A percentile compares a stretch with the other conserved stretches of the same genome.
These are phyloP conservation scores for Talaromyces marneffei DNA, from an alignment of 2,329 filamentous ascomycete genomes.

Conservation along the genomic window DNA sequence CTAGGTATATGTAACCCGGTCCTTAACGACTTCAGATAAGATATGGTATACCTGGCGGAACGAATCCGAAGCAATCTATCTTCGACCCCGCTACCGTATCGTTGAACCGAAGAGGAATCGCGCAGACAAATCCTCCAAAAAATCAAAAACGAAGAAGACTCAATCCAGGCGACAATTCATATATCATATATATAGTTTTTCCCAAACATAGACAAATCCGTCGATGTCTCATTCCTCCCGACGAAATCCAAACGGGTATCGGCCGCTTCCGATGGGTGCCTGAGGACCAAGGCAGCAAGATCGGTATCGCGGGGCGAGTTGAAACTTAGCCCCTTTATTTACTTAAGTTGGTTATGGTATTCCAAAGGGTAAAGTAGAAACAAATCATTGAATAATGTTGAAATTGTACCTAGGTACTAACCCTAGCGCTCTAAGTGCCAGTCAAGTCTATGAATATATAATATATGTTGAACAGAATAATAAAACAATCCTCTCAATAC, in stretches of 20 bases:
- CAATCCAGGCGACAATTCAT: too few species aligned
- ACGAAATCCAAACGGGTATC: conserved; percentile 9
- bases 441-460: background rate
- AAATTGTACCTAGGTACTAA: too few species aligned
- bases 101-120: too few species aligned
- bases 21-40: too few species aligned
- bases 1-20: too few species aligned
- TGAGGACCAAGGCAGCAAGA: background rate
- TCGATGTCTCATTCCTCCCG: background rate
- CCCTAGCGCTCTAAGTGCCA: too few species aligned
- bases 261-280: conserved; percentile 14
- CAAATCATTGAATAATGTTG: background rate
- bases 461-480: background rate
- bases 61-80: too few species aligned
- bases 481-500: background rate
- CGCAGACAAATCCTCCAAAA: background rate
- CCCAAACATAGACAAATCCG: background rate
- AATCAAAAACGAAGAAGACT: background rate
- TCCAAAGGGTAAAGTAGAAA: too few species aligned
- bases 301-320: background rate
- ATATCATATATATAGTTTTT: too few species aligned
- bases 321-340: too few species aligned
- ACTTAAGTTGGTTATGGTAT: background rate
- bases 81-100: too few species aligned
- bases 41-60: too few species aligned